Percentiles rank a stretch among this genome's conserved stretches.
These are phyloP conservation scores for Aeminium ludgeri DNA, from an alignment of 495 filamentous ascomycete species.

Conservation along the genomic window DNA sequence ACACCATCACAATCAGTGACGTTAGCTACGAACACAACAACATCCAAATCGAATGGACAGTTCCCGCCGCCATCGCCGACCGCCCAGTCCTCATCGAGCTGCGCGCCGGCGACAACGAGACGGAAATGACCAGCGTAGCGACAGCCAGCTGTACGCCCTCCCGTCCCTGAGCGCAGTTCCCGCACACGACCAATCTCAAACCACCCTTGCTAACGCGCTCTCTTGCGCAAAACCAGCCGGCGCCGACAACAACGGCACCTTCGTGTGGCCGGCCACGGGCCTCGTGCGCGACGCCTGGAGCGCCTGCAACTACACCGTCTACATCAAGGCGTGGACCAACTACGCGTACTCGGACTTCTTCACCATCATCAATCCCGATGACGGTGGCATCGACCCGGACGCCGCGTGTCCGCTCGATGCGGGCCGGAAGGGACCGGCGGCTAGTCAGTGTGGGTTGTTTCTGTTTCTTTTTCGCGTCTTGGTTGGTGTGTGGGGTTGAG, in stretches of 20 bases:
- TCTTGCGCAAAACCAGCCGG: neutral
- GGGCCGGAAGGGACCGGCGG: neutral
- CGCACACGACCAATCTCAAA: neutral
- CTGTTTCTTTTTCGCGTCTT: too few species aligned
- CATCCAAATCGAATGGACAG: neutral
- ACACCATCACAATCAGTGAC: neutral
- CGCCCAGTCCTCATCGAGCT: neutral
- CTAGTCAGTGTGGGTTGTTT: neutral
- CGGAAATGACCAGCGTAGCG: neutral
- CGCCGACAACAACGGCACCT: neutral
- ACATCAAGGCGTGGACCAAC: neutral
- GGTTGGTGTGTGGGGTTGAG: too few species aligned
- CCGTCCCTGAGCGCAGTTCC: neutral
- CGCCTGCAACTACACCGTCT: neutral
- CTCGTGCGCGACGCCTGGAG: neutral
- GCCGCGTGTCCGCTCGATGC: neutral
- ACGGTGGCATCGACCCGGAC: conserved; percentile 1
- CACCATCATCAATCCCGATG: neutral
- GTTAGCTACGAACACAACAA: neutral
- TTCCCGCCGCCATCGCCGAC: neutral
- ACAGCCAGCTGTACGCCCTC: neutral
- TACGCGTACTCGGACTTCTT: neutral
- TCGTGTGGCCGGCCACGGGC: neutral
- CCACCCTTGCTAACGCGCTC: neutral
- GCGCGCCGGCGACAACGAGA: neutral